Percentiles rank a stretch among this genome's conserved stretches.
These are phyloP conservation scores for Drechslerella dactyloides DNA, from an alignment of 2,329 filamentous ascomycete species.

Conservation along the genomic window DNA sequence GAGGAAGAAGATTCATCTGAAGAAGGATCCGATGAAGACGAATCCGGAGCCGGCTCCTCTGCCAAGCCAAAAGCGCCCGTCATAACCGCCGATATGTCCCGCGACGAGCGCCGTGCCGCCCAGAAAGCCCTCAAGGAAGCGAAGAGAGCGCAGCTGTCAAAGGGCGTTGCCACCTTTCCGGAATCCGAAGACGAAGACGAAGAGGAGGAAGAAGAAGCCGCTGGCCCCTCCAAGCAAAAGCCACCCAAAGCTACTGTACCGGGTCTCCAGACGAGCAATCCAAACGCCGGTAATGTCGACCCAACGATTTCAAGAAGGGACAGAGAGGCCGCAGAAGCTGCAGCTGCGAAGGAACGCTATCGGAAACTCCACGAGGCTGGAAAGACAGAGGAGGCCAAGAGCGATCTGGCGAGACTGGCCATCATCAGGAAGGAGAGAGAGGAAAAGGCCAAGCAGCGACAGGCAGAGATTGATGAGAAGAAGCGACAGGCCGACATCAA, in stretches of 20 bases:
- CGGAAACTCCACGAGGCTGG: slow-evolving; percentile 90
- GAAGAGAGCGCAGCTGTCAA: slow-evolving; percentile 70
- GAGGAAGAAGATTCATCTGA: slow-evolving; percentile 62
- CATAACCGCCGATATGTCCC: slow-evolving; percentile 68
- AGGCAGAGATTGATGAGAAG: slow-evolving; percentile 63
- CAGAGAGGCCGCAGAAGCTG: slow-evolving; percentile 81
- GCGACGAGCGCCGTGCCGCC: slow-evolving; percentile 84
- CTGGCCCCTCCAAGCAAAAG: slow-evolving; percentile 57
- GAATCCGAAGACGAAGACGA: slow-evolving; percentile 71
- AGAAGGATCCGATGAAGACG: slow-evolving; percentile 62
- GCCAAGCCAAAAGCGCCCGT: slow-evolving; percentile 60
- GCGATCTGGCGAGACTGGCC: slow-evolving; percentile 81
- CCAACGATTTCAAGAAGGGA: slow-evolving; percentile 70
- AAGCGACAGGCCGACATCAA: slow-evolving; percentile 61
- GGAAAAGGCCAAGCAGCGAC: slow-evolving; percentile 79
- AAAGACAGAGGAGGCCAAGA: slow-evolving; percentile 94
- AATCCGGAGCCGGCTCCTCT: slow-evolving; percentile 57
- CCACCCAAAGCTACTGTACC: slow-evolving; percentile 48
- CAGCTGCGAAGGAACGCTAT: slow-evolving; percentile 86
- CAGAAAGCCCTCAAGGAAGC: slow-evolving; percentile 92
- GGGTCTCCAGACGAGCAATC: slow-evolving; percentile 44
- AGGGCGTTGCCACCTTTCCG: slow-evolving; percentile 85
- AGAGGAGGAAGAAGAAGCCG: slow-evolving; percentile 65
- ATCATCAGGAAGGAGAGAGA: slow-evolving; percentile 85
- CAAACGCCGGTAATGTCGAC: slow-evolving; percentile 58